Base-by-base conservation (phyloP, 2,329 filamentous ascomycete species). In the Verruconis gallopava region DNA sequence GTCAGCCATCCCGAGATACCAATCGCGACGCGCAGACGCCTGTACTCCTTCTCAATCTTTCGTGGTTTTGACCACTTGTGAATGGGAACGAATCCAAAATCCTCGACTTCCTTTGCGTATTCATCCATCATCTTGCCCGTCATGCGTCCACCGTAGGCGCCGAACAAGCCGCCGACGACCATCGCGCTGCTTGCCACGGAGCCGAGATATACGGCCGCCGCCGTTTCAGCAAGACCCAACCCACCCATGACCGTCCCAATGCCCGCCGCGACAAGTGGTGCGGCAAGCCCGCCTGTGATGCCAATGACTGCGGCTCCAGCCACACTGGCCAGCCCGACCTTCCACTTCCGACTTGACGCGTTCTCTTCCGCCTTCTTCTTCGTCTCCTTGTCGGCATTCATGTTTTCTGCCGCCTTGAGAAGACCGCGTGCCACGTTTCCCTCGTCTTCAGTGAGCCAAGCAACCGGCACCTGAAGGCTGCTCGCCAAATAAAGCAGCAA, bases 291-390 rank as follows among this genome's bases (percentile, higher is more conserved):
- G 20, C 81, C 81, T 0, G 86, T 94, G 3, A 83, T 74, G 6
- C 78, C 78, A n/a, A 95, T 88, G 1, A 94, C 66, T 0, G 83
- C 84, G 1, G 89, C 89, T 9, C 89, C 89, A 0, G 85, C 86
- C 0, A 93, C 85, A 5, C 82, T 84, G 0, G 88, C 89, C 19
- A 95, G 68, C 0, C 88, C 85, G 15, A 95, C 85, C 56, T 86
- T 86, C 74, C 78, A 83, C 56, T 79, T 78, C 35, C 79, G 71
- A 14, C 72, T 61, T n/a, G 66, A 64, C 48, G 76, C 77, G 33
- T 71, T 75, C 46, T 83, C 76, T 43, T 85, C 79, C 0, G 66
- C 72, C 42, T 80, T 76, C 55, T 81, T 82, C 53, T 81, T 75
- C 0, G 77, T 78, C 56, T 91, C 85, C 1, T 79, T 75, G 46